Conservation (phyloP, 305 asterid genomes). For the Plantago lanceolata region DNA sequence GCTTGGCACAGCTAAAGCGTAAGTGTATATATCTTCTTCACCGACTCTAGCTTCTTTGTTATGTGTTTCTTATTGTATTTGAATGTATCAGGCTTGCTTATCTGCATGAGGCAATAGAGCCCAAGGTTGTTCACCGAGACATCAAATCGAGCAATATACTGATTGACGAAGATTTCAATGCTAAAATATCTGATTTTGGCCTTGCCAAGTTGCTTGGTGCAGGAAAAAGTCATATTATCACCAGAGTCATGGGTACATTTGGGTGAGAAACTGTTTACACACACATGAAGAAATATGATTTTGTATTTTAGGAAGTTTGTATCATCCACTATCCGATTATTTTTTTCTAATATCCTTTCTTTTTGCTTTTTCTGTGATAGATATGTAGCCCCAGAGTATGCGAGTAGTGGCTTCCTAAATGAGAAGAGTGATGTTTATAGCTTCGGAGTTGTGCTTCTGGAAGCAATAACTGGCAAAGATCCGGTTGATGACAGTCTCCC, state of each 20-base stretch:
- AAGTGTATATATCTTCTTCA: constrained; percentile 26
- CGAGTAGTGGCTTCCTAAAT: constrained; percentile 68
- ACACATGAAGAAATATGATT: not conserved
- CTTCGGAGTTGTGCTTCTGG: constrained; percentile 64
- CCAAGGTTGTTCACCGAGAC: constrained; percentile 87
- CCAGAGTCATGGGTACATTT: constrained; percentile 87
- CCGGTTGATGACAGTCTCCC: constrained; percentile 66
- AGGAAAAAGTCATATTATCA: constrained; percentile 73
- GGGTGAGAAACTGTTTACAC: constrained; percentile 44
- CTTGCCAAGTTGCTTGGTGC: constrained; percentile 76
- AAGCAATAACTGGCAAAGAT: constrained; percentile 68
- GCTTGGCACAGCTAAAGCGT: constrained; percentile 82
- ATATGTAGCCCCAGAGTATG: constrained; percentile 85
- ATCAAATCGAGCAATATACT: constrained; percentile 80
- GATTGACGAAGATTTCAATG: constrained; percentile 67
- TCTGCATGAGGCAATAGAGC: constrained; percentile 79
- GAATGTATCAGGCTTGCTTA: constrained; percentile 57
- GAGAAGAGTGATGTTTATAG: constrained; percentile 83
- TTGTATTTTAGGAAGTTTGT: not conserved
- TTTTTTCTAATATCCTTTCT: not conserved
- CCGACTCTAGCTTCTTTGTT: constrained; percentile 1
- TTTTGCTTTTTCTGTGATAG: constrained; percentile 24
- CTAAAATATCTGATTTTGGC: constrained; percentile 81
- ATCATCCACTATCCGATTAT: not conserved
- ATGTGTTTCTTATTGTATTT: constrained; percentile 13